Evolutionary conservation across 2,329 filamentous ascomycete species (phyloP).

Genomic region (Seiridium cupressi): DNA sequence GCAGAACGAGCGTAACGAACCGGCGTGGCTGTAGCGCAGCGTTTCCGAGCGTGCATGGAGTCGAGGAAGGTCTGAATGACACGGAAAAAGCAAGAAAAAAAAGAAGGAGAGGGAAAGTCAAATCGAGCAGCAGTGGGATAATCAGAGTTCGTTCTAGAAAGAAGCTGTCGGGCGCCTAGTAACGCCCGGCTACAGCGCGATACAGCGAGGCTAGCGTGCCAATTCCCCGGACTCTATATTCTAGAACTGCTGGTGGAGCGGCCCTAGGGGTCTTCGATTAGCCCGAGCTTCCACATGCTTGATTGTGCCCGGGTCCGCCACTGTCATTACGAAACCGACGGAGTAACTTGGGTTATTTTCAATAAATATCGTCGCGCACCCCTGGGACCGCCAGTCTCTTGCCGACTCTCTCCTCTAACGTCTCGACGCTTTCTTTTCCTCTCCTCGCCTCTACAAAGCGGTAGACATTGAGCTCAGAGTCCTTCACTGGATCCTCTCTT

Average conservation of each 20-base stretch:
- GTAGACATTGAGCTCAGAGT: neutral
- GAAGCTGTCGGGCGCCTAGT: neutral
- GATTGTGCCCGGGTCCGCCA: neutral
- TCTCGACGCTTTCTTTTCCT: neutral
- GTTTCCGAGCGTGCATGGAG: too few species aligned
- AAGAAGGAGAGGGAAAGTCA: too few species aligned
- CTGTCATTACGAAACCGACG: neutral
- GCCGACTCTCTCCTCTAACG: neutral
- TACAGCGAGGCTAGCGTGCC: neutral
- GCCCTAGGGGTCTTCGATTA: neutral
- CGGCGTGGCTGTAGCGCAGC: too few species aligned
- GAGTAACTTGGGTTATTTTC: neutral
- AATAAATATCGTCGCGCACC: neutral
- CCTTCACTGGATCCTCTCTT: constrained; percentile 1
- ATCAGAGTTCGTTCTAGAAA: neutral
- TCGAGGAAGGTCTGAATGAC: too few species aligned
- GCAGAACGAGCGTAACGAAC: too few species aligned
- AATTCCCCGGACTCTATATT: neutral
- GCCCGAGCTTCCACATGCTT: neutral
- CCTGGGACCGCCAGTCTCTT: neutral
- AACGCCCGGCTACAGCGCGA: neutral
- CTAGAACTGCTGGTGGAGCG: neutral
- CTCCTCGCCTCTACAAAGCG: neutral
- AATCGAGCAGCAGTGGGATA: too few species aligned
- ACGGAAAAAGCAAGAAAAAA: too few species aligned